Conservation (phyloP, 228 moss, liverwort and hornwort genomes). For the Sphagnum fallax region DNA sequence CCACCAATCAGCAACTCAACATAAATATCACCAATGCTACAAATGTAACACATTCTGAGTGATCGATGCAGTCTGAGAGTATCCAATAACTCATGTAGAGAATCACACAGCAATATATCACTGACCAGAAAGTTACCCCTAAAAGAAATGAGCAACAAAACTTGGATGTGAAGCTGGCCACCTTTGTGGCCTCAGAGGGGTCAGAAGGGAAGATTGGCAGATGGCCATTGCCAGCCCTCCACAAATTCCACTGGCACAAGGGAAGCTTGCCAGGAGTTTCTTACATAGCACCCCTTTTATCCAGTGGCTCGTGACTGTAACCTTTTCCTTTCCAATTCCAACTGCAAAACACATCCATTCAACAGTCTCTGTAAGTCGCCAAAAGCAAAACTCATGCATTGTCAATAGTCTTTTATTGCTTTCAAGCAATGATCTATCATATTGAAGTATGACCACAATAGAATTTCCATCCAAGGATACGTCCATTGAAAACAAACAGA, state of each 20-base stretch:
- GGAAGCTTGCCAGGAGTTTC: background rate
- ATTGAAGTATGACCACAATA: no score
- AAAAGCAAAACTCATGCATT: no score
- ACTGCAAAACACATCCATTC: constrained; percentile 29
- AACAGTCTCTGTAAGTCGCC: no score
- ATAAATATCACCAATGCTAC: background rate
- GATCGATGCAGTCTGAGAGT: background rate
- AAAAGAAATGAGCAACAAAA: background rate
- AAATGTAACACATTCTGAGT: no score
- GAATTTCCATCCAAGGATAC: no score
- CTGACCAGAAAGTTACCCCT: background rate
- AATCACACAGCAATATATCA: background rate
- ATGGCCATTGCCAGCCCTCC: background rate
- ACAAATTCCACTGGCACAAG: background rate
- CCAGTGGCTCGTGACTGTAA: constrained; percentile 77
- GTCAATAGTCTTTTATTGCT: no score
- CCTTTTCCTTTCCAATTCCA: constrained; percentile 94
- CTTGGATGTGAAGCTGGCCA: background rate
- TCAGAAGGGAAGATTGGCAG: background rate
- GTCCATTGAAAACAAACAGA: no score
- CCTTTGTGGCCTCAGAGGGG: background rate
- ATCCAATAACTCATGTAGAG: background rate
- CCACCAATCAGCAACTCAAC: background rate
- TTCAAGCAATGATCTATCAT: no score
- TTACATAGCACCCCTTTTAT: background rate